A percentile compares a stretch with the other conserved stretches of the same genome.
These are phyloP conservation scores for Iris pallida DNA, from an alignment of 116 monocot genomes.

Conservation along the genomic window DNA sequence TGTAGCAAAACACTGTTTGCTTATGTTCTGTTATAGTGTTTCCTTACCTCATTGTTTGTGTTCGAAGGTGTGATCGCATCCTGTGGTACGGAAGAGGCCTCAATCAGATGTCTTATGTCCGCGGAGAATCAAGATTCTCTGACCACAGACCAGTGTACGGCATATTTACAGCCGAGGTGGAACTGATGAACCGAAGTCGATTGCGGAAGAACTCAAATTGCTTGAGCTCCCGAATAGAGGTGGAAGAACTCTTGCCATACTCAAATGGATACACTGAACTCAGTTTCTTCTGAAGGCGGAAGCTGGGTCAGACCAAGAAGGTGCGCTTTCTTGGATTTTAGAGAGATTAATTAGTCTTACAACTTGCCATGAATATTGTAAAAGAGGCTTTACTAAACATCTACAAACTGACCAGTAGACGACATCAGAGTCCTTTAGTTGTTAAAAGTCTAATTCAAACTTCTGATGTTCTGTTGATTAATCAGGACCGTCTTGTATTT, in stretches of 20 bases:
- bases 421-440: too few species aligned
- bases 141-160: constrained; percentile 74
- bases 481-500: background rate
- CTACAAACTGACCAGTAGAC: too few species aligned
- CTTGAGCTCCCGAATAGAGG: constrained; percentile 56
- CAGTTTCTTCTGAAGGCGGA: constrained; percentile 43
- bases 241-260: constrained; percentile 78
- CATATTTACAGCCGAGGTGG: constrained; percentile 68
- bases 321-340: background rate
- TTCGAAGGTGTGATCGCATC: constrained; percentile 65
- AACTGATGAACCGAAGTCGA: constrained; percentile 36
- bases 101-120: constrained; percentile 61
- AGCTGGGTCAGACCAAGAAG: background rate
- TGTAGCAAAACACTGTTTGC: background rate
- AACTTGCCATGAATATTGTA: background rate
- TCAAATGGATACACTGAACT: constrained; percentile 53
- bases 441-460: too few species aligned
- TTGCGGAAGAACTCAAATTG: constrained; percentile 37
- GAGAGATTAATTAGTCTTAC: too few species aligned
- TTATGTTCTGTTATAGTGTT: background rate
- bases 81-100: constrained; percentile 70
- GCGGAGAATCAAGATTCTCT: constrained; percentile 73
- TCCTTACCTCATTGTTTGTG: background rate
- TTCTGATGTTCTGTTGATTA: background rate
- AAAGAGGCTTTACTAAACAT: background rate